Conservation (phyloP, 768 basidiomycete species). For the Coprinopsis marcescibilis region DNA sequence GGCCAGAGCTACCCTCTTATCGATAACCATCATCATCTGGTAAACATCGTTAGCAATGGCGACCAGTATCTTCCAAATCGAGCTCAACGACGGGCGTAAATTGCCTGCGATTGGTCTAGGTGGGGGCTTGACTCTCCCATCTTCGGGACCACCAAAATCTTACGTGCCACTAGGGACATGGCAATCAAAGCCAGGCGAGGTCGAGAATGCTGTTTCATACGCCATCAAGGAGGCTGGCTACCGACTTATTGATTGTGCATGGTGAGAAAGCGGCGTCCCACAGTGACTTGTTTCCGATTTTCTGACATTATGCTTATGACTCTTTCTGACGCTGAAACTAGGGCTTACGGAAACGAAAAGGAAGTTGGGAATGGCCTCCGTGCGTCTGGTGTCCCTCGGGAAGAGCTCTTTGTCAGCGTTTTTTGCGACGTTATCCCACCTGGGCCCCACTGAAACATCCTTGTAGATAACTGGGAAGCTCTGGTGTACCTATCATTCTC, state of each 20-base stretch:
- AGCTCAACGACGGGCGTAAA: constrained; percentile 53
- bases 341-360: constrained; percentile 70
- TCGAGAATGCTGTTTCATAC: constrained; percentile 60
- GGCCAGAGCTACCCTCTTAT: constrained; percentile 1
- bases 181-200: constrained; percentile 73
- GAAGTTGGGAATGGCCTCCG: constrained; percentile 80
- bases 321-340: constrained; percentile 21
- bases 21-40: not conserved
- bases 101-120: constrained; percentile 60
- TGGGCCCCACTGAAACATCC: too few species aligned
- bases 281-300: not conserved
- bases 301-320: constrained; percentile 14
- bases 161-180: constrained; percentile 57
- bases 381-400: constrained; percentile 68
- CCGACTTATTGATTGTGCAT: constrained; percentile 71
- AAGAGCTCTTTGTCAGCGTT: constrained; percentile 56
- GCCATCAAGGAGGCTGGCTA: constrained; percentile 74
- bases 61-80: constrained; percentile 37
- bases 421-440: too few species aligned
- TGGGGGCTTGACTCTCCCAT: constrained; percentile 18
- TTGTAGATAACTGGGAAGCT: constrained; percentile 67
- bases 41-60: constrained; percentile 14
- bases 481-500: constrained; percentile 62
- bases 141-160: constrained; percentile 7
- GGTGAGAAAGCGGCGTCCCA: constrained; percentile 19